Base-by-base conservation (phyloP, 164 flowering plant species). In the Warburgia ugandensis region DNA sequence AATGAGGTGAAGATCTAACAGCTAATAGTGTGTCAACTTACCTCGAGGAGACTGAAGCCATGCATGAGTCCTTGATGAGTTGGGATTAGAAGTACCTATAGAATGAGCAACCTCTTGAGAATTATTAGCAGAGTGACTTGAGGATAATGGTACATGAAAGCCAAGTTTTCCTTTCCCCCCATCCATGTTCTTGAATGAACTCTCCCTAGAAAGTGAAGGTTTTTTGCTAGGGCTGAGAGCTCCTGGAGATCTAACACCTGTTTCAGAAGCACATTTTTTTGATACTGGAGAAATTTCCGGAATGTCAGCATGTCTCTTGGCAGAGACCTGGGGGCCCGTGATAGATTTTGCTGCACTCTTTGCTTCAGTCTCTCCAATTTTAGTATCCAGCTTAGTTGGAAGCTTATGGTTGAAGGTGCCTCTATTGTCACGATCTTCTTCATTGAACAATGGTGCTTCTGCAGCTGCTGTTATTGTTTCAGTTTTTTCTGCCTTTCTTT, bases 221-320 rank as follows among this genome's bases (percentile, higher is more conserved):
- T 41, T 32, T 66, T 67, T 77, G 38, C 41, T 59, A 26, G 77
- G n/a, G n/a, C n/a, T n/a, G n/a, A n/a, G n/a, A n/a, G n/a, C n/a
- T n/a, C n/a, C n/a, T n/a, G n/a, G 73, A 10, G 77, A 72, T 29
- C 68, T 73, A 5, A 36, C 19, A 23, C 31, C 58, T 25, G 61
- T 46, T 52, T 85, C 89, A 63, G 66, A 26, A 42, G 71, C 81
- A 52, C 71, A 83, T 54, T 73, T 78, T 68, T 80, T 86, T n/a
- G 62, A 56, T 28, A 61, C 42, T 31, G 80, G 56, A 57, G 71
- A 68, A 55, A 54, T 66, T 57, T 86, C 89, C 29, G 54, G 29
- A 59, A 60, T 70, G 22, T 84, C 91, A 10, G 61, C 52, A 29
- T 26, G 69, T 48, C 86, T 77, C 70, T 88, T 92, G 22, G 63